phyloP scores from a whole-genome alignment of 768 basidiomycete genomes.

The Pleurotus tuber-regium region DNA sequence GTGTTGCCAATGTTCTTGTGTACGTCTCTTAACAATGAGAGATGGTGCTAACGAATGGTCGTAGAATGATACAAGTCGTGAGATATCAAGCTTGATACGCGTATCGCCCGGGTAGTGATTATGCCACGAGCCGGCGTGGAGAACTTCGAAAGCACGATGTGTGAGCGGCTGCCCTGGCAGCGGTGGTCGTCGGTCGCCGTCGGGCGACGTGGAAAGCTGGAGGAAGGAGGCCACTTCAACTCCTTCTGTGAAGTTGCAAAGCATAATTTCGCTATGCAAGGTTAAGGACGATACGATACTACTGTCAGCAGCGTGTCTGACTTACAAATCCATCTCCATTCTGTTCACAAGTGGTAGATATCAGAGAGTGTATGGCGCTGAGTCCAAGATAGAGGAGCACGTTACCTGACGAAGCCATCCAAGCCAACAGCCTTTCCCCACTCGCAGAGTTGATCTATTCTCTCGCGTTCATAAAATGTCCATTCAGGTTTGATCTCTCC shows the following conservation, averaged over 20 bases:
- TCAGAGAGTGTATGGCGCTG: neutral
- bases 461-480: conserved; percentile 28
- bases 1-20: conserved; percentile 20
- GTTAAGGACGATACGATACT: no score
- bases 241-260: conserved; percentile 30
- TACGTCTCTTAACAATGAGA: conserved; percentile 20
- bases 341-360: neutral
- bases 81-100: conserved; percentile 29
- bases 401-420: conserved; percentile 46
- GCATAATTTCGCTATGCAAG: conserved; percentile 34
- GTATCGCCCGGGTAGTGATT: conserved; percentile 32
- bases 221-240: neutral
- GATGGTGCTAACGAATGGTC: conserved; percentile 27
- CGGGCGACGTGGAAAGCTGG: neutral
- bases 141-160: conserved; percentile 9
- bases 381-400: neutral
- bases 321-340: conserved; percentile 28
- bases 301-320: neutral
- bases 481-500: conserved; percentile 18
- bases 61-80: conserved; percentile 33
- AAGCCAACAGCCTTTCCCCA: conserved; percentile 40
- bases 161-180: conserved; percentile 1
- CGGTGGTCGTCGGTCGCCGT: neutral
- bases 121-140: conserved; percentile 30
- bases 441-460: conserved; percentile 37